Percentiles rank a stretch among this genome's conserved stretches.
Evolutionary conservation across 2,329 filamentous ascomycete genomes (phyloP).

Genomic region (Cladosporium sp.): DNA sequence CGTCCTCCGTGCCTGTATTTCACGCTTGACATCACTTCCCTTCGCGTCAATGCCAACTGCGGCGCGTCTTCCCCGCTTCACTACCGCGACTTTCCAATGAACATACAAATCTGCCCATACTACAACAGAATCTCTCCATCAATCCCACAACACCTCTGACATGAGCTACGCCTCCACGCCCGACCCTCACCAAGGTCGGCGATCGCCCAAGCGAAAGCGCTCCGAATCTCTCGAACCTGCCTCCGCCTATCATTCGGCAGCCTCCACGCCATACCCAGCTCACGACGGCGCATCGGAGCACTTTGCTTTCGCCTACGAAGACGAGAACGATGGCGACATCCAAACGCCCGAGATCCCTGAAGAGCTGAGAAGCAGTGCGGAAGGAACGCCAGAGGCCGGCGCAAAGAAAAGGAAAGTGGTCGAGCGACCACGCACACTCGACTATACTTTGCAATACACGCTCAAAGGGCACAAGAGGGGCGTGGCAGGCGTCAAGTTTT

Average conservation of each 20-base stretch:
- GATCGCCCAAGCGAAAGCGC: constrained; percentile 26
- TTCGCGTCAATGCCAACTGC: not conserved
- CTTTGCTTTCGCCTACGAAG: constrained; percentile 31
- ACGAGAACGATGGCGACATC: constrained; percentile 24
- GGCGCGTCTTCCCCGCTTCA: constrained; percentile 7
- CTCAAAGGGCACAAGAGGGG: constrained; percentile 74
- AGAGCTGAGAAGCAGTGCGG: constrained; percentile 16
- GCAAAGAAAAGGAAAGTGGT: constrained; percentile 20
- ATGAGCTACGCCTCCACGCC: constrained; percentile 14
- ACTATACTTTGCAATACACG: constrained; percentile 66
- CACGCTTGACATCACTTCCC: not conserved
- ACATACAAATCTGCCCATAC: not conserved
- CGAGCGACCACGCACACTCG: constrained; percentile 53
- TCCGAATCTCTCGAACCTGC: constrained; percentile 14
- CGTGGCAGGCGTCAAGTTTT: constrained; percentile 83
- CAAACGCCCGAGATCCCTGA: constrained; percentile 24
- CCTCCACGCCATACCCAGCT: constrained; percentile 3
- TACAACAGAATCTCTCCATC: not conserved
- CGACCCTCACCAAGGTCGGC: constrained; percentile 14
- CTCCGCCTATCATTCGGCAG: constrained; percentile 12
- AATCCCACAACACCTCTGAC: not conserved
- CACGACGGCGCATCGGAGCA: constrained; percentile 2
- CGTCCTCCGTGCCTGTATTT: too few relatives aligned
- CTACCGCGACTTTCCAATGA: too few relatives aligned
- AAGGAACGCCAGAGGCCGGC: not conserved